phyloP scores from a whole-genome alignment of 116 monocot genomes.

The Phalaenopsis hybrid region DNA sequence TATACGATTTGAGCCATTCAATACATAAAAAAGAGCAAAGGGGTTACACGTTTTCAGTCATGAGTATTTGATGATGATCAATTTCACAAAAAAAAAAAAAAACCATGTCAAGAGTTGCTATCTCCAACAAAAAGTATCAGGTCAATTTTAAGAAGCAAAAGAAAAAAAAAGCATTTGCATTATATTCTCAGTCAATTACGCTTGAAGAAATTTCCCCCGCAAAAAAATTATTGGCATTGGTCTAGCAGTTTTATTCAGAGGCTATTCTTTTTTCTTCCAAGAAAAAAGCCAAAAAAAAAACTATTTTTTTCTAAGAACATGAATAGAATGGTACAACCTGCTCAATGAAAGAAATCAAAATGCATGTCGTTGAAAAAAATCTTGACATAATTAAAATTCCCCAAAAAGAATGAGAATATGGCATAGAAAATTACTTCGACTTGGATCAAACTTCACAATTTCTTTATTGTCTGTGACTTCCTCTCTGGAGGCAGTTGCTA shows the following conservation, averaged over 20 bases:
- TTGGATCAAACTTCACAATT: conserved; percentile 8
- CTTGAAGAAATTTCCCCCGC: neutral
- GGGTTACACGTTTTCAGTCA: neutral
- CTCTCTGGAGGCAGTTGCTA: neutral
- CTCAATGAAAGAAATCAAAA: neutral
- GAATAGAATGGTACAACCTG: neutral
- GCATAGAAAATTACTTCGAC: conserved; percentile 1
- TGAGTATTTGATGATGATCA: neutral
- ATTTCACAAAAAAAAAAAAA: neutral
- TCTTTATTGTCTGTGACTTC: neutral
- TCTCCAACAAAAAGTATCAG: neutral
- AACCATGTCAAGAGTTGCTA: no score
- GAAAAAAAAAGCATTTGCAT: neutral
- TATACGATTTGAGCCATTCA: neutral
- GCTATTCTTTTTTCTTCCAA: neutral
- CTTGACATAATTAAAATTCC: neutral
- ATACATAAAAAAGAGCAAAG: neutral
- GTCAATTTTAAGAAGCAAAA: neutral
- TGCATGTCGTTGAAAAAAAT: neutral
- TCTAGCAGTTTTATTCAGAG: neutral
- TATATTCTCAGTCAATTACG: neutral
- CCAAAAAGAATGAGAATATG: neutral
- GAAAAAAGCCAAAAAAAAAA: neutral
- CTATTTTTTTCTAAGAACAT: neutral
- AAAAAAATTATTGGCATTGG: neutral